These are phyloP conservation scores for Termitomyces sp. DNA, from an alignment of 768 basidiomycete species.

Conservation along the genomic window DNA sequence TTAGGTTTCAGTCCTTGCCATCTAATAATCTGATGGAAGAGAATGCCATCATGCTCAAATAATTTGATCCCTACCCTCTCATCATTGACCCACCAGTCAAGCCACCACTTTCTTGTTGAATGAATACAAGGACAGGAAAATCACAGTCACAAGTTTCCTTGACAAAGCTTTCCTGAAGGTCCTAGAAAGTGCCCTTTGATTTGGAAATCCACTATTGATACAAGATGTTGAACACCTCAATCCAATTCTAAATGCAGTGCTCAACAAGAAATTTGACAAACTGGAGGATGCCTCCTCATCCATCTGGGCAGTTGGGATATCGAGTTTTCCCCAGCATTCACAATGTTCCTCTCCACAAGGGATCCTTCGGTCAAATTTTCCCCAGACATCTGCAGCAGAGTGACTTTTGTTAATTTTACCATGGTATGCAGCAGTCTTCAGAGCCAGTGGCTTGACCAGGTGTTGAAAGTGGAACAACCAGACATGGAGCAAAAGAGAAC, in stretches of 20 bases:
- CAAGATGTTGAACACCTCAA: slow-evolving; percentile 98
- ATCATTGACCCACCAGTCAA: too few species aligned
- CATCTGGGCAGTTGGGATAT: slow-evolving; percentile 97
- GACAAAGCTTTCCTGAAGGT: slow-evolving; percentile 99
- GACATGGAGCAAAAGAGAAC: slow-evolving; percentile 95
- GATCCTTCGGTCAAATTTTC: slow-evolving; percentile 98
- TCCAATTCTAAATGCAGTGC: slow-evolving; percentile 94
- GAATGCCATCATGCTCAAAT: too few species aligned
- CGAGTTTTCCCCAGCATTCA: slow-evolving; percentile 99
- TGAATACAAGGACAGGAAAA: slow-evolving; percentile 94
- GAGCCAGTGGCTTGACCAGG: slow-evolving; percentile 96
- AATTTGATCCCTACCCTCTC: too few species aligned
- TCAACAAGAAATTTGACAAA: slow-evolving; percentile 95
- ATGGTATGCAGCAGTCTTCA: slow-evolving; percentile 99
- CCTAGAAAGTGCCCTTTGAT: slow-evolving; percentile 96
- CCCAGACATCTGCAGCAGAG: slow-evolving; percentile 97
- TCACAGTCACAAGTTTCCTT: slow-evolving; percentile 97
- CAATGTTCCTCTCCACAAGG: slow-evolving; percentile 97
- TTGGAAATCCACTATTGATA: slow-evolving; percentile 95
- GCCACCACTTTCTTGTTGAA: slow-evolving; percentile 93
- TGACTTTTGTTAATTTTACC: slow-evolving; percentile 94
- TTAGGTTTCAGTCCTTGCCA: too few species aligned
- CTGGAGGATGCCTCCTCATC: slow-evolving; percentile 96
- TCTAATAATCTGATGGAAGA: too few species aligned
- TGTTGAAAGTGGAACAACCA: slow-evolving; percentile 94